phyloP scores from a whole-genome alignment of 1,284 basidiomycete genomes.

The Austropuccinia psidii region DNA sequence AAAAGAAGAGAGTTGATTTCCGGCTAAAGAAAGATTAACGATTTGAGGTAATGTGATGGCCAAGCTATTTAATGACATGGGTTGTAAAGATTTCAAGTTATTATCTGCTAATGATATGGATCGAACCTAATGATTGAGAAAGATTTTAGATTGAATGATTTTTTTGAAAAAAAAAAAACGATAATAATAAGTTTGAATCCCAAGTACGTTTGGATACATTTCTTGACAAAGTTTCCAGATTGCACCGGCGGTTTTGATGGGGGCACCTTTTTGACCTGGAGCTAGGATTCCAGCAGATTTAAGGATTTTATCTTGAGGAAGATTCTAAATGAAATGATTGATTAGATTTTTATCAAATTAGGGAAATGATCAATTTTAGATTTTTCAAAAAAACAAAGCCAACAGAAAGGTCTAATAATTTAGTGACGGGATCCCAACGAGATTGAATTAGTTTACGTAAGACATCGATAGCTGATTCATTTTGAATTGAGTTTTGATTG shows the following conservation, averaged over 20 bases:
- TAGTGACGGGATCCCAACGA: constrained; percentile 33
- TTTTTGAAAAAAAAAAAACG: constrained; percentile 56
- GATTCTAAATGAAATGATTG: constrained; percentile 47
- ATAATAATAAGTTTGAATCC: constrained; percentile 52
- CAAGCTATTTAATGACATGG: constrained; percentile 23
- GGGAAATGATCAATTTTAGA: background rate
- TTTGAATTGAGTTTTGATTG: no score
- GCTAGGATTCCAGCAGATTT: constrained; percentile 59
- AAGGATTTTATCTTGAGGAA: constrained; percentile 65
- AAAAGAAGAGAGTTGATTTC: constrained; percentile 20
- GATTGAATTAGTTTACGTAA: constrained; percentile 22
- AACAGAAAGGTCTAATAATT: constrained; percentile 27
- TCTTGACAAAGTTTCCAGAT: constrained; percentile 75
- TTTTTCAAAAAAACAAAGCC: background rate
- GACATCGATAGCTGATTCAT: constrained; percentile 29
- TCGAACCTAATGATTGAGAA: background rate
- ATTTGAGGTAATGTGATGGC: constrained; percentile 55
- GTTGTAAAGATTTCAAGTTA: constrained; percentile 5
- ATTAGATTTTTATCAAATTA: background rate
- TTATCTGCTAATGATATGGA: constrained; percentile 33
- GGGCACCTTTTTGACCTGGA: constrained; percentile 59
- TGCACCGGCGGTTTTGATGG: constrained; percentile 62
- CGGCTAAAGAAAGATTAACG: constrained; percentile 20
- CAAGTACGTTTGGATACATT: constrained; percentile 57
- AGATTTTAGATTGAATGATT: constrained; percentile 54